phyloP scores from a whole-genome alignment of 257 asterid species.

The Lithospermum erythrorhizon region DNA sequence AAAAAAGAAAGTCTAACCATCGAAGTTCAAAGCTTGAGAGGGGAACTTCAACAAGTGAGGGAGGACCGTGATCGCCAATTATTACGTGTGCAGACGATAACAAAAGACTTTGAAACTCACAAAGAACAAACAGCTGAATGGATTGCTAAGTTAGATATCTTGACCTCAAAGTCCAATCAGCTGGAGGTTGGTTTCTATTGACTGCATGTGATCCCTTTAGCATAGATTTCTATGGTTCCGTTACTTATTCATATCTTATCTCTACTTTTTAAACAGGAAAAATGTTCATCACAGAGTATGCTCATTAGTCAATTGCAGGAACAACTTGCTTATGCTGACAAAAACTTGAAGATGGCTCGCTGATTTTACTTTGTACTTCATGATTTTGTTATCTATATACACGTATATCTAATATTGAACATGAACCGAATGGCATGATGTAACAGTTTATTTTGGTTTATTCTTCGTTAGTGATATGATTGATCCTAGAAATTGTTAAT shows the following conservation, averaged over 20 bases:
- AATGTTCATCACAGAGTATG: slow-evolving; percentile 54
- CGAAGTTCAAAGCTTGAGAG: slow-evolving; percentile 64
- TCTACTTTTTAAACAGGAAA: slow-evolving; percentile 35
- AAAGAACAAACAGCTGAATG: slow-evolving; percentile 54
- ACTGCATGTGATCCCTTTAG: neutral
- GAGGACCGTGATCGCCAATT: slow-evolving; percentile 69
- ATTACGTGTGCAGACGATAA: slow-evolving; percentile 42
- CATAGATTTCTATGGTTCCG: neutral
- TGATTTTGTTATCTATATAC: neutral
- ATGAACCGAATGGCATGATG: neutral
- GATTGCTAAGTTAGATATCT: slow-evolving; percentile 36
- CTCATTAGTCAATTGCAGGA: slow-evolving; percentile 58
- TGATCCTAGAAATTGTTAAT: neutral
- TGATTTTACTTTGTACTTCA: neutral
- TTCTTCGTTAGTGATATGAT: neutral
- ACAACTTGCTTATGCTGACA: slow-evolving; percentile 53
- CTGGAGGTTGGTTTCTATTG: slow-evolving; percentile 50
- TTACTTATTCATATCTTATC: slow-evolving; percentile 8
- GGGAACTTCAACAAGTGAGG: slow-evolving; percentile 68
- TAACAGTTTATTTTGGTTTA: no score
- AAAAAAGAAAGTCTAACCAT: slow-evolving; percentile 60
- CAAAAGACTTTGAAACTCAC: slow-evolving; percentile 44
- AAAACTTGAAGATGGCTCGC: slow-evolving; percentile 42
- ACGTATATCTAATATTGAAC: neutral
- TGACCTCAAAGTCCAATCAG: slow-evolving; percentile 37